Evolutionary conservation across 345 rosid species (phyloP).

Genomic region (Eucalyptus virginea): DNA sequence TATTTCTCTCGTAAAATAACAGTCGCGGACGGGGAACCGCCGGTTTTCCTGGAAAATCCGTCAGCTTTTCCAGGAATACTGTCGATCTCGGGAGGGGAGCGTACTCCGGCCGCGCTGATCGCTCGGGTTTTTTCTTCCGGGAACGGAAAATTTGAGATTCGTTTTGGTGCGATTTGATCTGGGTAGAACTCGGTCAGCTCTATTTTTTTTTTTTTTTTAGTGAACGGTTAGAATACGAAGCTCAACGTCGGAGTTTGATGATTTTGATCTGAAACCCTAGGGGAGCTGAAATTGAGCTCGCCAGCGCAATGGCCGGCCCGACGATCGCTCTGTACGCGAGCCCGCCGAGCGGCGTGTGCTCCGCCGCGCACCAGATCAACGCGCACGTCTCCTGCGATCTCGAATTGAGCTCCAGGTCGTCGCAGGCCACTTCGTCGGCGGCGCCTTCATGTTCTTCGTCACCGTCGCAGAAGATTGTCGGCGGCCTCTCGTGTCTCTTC

Average conservation of each 20-base stretch:
- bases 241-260: not conserved
- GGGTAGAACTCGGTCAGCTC: not conserved
- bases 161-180: not conserved
- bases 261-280: not conserved
- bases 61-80: not conserved
- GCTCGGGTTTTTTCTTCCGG: not conserved
- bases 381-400: conserved; percentile 37
- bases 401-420: conserved; percentile 35
- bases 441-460: conserved; percentile 21
- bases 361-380: conserved; percentile 56
- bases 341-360: conserved; percentile 42
- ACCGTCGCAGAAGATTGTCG: conserved; percentile 39
- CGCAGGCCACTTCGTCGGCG: conserved; percentile 36
- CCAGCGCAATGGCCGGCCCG: conserved; percentile 47
- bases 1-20: not conserved
- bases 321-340: conserved; percentile 75
- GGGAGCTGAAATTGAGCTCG: not conserved
- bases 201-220: not conserved
- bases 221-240: not conserved
- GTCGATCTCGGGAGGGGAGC: not conserved
- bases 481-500: conserved; percentile 78
- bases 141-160: not conserved
- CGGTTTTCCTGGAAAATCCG: not conserved
- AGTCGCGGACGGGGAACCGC: not conserved
- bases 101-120: not conserved